phyloP scores from a whole-genome alignment of 208 protist genomes.

The Leishmania gerbilli region DNA sequence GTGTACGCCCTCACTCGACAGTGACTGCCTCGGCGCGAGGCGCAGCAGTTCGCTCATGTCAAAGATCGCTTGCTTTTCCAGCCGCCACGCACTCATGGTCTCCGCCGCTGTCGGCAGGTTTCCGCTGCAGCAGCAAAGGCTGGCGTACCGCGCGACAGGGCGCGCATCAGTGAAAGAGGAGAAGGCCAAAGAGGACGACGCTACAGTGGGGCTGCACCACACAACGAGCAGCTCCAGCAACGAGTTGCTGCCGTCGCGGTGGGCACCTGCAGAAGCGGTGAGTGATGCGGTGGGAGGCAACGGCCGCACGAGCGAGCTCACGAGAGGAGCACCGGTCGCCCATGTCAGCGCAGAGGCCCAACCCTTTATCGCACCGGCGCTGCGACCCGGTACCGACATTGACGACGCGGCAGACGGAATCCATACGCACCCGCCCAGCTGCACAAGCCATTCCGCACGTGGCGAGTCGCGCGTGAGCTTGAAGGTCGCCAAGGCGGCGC shows the following conservation, averaged over 20 bases:
- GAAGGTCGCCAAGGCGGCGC: conserved; percentile 24
- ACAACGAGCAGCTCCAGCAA: conserved; percentile 8
- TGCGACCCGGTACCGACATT: not conserved
- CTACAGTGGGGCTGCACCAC: conserved; percentile 8
- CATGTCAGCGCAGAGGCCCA: not conserved
- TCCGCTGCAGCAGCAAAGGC: not conserved
- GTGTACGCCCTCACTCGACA: not conserved
- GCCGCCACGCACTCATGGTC: not conserved
- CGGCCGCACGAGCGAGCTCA: conserved; percentile 8
- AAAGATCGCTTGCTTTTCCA: conserved; percentile 5
- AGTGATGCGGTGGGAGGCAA: not conserved
- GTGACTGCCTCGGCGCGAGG: not conserved
- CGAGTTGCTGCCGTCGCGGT: not conserved
- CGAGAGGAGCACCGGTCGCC: conserved; percentile 1
- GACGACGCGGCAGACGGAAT: conserved; percentile 2
- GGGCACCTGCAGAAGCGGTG: not conserved
- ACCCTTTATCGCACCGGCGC: not conserved
- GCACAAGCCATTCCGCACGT: conserved; percentile 1
- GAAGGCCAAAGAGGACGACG: not conserved
- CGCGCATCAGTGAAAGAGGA: not conserved
- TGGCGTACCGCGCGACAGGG: conserved; percentile 1
- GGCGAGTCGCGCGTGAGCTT: not conserved
- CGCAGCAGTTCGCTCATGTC: conserved; percentile 15
- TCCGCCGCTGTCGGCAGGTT: not conserved
- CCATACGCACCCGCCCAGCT: not conserved